phyloP scores from a whole-genome alignment of 2,329 filamentous ascomycete species.

The Coleophoma cylindrospora region DNA sequence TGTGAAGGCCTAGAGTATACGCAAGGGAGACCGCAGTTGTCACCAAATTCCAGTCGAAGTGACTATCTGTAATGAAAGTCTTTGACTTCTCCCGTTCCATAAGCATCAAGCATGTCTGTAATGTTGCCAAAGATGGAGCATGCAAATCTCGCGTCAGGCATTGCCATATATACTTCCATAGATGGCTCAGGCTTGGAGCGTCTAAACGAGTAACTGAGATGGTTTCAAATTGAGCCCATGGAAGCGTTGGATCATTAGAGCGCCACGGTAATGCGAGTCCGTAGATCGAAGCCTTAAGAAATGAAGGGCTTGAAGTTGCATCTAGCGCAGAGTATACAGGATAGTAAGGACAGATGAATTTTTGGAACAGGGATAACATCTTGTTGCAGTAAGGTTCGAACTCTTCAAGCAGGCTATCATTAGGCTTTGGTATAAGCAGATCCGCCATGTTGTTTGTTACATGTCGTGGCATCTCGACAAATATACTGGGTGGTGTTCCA shows the following conservation, averaged over 20 bases:
- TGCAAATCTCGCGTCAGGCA: background rate
- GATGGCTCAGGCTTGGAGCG: background rate
- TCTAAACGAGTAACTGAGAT: background rate
- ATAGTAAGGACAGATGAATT: background rate
- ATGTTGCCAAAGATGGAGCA: background rate
- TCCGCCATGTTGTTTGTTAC: background rate
- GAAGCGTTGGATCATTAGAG: background rate
- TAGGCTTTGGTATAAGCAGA: background rate
- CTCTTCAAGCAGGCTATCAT: no score
- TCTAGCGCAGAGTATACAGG: background rate
- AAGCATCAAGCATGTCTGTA: background rate
- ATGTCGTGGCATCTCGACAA: background rate
- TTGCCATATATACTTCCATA: background rate
- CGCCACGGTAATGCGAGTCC: background rate
- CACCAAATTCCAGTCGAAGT: background rate
- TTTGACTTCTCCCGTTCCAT: background rate
- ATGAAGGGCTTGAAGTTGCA: background rate
- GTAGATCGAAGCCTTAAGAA: background rate
- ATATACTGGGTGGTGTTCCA: background rate
- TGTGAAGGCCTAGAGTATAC: background rate
- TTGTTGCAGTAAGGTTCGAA: no score
- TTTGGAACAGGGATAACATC: background rate
- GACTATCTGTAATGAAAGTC: background rate
- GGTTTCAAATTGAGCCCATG: background rate
- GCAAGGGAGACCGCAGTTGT: background rate